A percentile compares a stretch with the other conserved stretches of the same genome.
phyloP scores from a whole-genome alignment of 1,284 basidiomycete genomes.

The Puccinia coronata region DNA sequence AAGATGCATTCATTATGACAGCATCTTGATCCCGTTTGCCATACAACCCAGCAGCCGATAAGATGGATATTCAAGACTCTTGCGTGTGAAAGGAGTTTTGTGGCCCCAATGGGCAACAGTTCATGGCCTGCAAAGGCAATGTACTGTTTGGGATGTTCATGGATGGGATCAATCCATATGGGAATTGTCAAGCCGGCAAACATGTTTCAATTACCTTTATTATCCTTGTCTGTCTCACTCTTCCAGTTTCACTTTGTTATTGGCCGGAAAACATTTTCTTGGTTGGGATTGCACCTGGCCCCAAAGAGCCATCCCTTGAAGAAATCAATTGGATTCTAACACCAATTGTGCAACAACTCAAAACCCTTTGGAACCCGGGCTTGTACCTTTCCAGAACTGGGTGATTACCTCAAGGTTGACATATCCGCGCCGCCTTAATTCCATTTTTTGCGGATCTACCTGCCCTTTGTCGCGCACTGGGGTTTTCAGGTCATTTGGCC shows the following conservation, averaged over 20 bases:
- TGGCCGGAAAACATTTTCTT: slow-evolving; percentile 51
- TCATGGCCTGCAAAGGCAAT: neutral
- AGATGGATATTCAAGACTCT: slow-evolving; percentile 11
- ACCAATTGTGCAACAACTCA: slow-evolving; percentile 12
- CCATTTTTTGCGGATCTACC: neutral
- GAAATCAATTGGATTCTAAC: slow-evolving; percentile 48
- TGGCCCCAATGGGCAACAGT: slow-evolving; percentile 20
- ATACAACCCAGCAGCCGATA: neutral
- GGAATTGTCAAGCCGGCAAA: no score
- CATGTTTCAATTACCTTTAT: no score
- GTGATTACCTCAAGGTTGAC: neutral
- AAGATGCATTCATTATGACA: neutral
- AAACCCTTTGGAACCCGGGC: neutral
- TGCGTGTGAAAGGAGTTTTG: slow-evolving; percentile 11
- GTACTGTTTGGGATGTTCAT: slow-evolving; percentile 32
- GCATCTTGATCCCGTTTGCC: neutral
- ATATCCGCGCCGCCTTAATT: neutral
- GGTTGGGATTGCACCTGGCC: slow-evolving; percentile 60
- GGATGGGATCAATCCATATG: slow-evolving; percentile 31
- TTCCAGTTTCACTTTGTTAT: no score
- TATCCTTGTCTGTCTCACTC: no score
- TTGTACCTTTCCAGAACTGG: slow-evolving; percentile 9
- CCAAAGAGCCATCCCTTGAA: slow-evolving; percentile 48
- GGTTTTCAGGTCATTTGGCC: neutral
- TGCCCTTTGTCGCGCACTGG: neutral